phyloP scores from a whole-genome alignment of 2,329 filamentous ascomycete species.

The Sarocladiaceae sp. region DNA sequence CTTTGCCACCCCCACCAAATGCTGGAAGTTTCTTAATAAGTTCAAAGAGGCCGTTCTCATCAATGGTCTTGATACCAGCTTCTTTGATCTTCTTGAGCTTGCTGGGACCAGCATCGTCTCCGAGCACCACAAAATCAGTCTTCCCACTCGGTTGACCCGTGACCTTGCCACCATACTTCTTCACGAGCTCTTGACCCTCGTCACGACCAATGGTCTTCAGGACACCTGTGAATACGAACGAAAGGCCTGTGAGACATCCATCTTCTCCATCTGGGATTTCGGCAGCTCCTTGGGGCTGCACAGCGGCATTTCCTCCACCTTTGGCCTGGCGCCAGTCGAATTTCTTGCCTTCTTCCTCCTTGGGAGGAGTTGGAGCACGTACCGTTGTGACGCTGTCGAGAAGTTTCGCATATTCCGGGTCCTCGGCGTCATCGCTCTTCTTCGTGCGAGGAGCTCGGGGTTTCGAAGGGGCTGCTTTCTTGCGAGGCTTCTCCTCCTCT shows the following conservation, averaged over 20 bases:
- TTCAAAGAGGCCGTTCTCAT: conserved; percentile 87
- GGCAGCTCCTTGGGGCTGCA: conserved; percentile 56
- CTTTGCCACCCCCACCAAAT: conserved; percentile 82
- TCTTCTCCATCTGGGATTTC: conserved; percentile 80
- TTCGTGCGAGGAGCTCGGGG: conserved; percentile 56
- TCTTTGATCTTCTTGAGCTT: conserved; percentile 85
- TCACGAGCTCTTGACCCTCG: conserved; percentile 80
- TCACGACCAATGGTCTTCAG: conserved; percentile 77
- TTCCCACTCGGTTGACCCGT: conserved; percentile 83
- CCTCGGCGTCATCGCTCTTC: conserved; percentile 64
- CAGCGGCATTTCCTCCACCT: conserved; percentile 56
- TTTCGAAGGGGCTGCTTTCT: conserved; percentile 55
- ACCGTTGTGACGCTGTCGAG: conserved; percentile 84
- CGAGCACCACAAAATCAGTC: conserved; percentile 90
- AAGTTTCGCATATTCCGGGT: conserved; percentile 71
- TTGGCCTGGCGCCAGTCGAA: conserved; percentile 71
- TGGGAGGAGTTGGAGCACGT: conserved; percentile 76
- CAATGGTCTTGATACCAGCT: conserved; percentile 81
- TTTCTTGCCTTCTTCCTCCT: conserved; percentile 64
- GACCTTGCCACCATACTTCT: conserved; percentile 90
- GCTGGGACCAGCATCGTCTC: conserved; percentile 85
- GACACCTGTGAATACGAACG: conserved; percentile 93
- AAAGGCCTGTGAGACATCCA: conserved; percentile 84
- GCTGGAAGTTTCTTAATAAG: conserved; percentile 78
- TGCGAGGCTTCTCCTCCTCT: conserved; percentile 57